Conservation (phyloP, 2,329 filamentous ascomycete genomes). For the Cladophialophora psammophila region DNA sequence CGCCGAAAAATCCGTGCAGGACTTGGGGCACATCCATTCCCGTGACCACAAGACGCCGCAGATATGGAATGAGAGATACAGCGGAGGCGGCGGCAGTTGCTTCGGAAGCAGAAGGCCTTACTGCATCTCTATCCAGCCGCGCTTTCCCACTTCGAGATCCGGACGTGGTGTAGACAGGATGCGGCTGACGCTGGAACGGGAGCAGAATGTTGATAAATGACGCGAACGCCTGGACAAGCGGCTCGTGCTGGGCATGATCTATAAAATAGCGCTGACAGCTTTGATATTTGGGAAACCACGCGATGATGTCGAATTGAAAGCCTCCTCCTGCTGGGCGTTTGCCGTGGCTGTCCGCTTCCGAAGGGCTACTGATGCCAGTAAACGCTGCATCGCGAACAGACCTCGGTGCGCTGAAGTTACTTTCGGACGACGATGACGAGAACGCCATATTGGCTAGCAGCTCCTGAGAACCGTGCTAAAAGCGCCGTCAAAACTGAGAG, state of each 20-base stretch:
- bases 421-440: slow-evolving; percentile 40
- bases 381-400: slow-evolving; percentile 32
- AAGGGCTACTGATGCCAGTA: slow-evolving; percentile 33
- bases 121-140: slow-evolving; percentile 28
- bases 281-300: slow-evolving; percentile 91
- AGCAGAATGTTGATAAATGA: slow-evolving; percentile 91
- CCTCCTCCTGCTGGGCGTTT: slow-evolving; percentile 45
- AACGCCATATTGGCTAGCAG: slow-evolving; percentile 31
- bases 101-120: slow-evolving; percentile 27
- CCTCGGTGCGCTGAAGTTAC: slow-evolving; percentile 28
- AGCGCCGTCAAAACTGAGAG: slow-evolving; percentile 3
- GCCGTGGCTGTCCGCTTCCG: slow-evolving; percentile 21
- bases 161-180: slow-evolving; percentile 56
- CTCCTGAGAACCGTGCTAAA: not conserved
- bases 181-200: slow-evolving; percentile 75
- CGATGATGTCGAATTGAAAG: slow-evolving; percentile 71
- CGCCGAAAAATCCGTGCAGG: slow-evolving; percentile 96
- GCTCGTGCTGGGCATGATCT: slow-evolving; percentile 85
- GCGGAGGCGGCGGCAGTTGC: slow-evolving; percentile 45
- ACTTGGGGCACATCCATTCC: slow-evolving; percentile 87
- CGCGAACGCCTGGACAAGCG: slow-evolving; percentile 83
- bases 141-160: slow-evolving; percentile 35
- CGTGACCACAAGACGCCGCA: slow-evolving; percentile 87
- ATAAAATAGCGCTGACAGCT: slow-evolving; percentile 91
- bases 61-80: slow-evolving; percentile 83